Evolutionary conservation across 306 rosid species (phyloP).

Genomic region (Cyamopsis tetragonoloba): DNA sequence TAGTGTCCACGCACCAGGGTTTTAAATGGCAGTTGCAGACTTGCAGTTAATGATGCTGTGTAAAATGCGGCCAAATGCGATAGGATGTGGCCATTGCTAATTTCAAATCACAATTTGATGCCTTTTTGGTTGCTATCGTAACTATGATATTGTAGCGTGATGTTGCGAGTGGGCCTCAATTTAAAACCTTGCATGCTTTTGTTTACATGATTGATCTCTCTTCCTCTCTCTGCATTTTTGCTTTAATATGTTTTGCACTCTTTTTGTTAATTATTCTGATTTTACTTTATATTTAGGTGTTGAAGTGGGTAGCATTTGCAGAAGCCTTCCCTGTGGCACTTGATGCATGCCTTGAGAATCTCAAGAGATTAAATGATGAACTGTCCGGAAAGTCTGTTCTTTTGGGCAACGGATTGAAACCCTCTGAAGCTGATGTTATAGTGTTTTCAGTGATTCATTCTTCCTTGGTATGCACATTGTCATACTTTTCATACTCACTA

Average conservation of each 20-base stretch:
- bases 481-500: background rate
- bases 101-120: too few relatives aligned
- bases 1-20: too few relatives aligned
- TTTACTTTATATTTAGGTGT: constrained; percentile 41
- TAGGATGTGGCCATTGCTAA: too few relatives aligned
- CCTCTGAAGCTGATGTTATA: constrained; percentile 70
- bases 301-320: constrained; percentile 73
- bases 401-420: constrained; percentile 64
- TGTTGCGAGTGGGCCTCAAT: too few relatives aligned
- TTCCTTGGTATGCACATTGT: constrained; percentile 52
- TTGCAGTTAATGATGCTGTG: too few relatives aligned
- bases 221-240: too few relatives aligned
- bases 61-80: too few relatives aligned
- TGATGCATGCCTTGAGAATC: constrained; percentile 47
- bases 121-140: too few relatives aligned
- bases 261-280: background rate
- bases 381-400: constrained; percentile 63
- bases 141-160: too few relatives aligned
- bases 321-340: constrained; percentile 53
- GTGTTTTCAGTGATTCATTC: constrained; percentile 76
- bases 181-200: too few relatives aligned
- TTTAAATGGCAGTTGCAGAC: too few relatives aligned
- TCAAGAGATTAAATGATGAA: constrained; percentile 59
- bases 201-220: too few relatives aligned
- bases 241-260: background rate